Evolutionary conservation across 108 stramenopile species (phyloP).

Genomic region (Parietichytrium sp.): DNA sequence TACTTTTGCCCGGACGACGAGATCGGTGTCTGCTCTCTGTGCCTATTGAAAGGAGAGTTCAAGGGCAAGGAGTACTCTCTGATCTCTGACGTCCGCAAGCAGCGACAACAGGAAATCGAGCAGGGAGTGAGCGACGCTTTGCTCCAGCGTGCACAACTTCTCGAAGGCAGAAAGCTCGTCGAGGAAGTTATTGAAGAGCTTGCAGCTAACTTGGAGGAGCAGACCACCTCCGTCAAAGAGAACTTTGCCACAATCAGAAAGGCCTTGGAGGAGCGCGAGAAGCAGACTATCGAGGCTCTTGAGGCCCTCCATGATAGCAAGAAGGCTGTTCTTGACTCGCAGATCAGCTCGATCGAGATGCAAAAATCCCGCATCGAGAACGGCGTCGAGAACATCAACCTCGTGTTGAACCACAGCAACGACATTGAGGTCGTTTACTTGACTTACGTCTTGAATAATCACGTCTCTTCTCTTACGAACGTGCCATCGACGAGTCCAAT

Average conservation of each 20-base stretch:
- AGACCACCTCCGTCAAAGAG: not conserved
- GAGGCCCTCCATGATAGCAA: constrained; percentile 29
- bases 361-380: constrained; percentile 30
- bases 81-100: not conserved
- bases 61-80: constrained; percentile 36
- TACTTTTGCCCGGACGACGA: constrained; percentile 38
- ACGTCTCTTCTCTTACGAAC: not conserved
- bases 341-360: not conserved
- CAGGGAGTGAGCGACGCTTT: constrained; percentile 23
- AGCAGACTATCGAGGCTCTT: constrained; percentile 20
- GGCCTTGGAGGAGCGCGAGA: constrained; percentile 12
- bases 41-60: constrained; percentile 32
- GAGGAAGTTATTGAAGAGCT: not conserved
- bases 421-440: constrained; percentile 31
- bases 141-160: not conserved
- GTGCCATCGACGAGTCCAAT: constrained; percentile 22
- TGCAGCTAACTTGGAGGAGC: not conserved
- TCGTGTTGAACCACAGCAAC: constrained; percentile 35
- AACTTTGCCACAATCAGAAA: constrained; percentile 27
- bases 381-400: constrained; percentile 31
- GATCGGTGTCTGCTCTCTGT: constrained; percentile 9
- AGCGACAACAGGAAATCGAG: constrained; percentile 37
- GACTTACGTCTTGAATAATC: constrained; percentile 20
- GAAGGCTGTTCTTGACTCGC: not conserved
- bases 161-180: not conserved